Conservation (phyloP, 768 basidiomycete species). For the Myochromella boudieri region DNA sequence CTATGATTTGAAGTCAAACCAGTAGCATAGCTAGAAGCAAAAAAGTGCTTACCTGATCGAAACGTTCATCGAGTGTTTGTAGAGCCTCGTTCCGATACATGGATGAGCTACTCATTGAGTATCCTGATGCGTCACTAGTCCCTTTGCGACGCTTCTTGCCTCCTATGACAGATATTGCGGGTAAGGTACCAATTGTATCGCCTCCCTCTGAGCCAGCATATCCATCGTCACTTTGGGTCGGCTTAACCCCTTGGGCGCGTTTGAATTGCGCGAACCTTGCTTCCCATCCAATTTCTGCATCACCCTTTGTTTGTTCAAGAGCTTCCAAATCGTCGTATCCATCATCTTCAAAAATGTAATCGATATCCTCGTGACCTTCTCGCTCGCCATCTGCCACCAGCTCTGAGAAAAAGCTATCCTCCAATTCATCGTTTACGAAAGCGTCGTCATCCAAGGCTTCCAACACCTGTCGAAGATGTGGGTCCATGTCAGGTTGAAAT, state of each 20-base stretch:
- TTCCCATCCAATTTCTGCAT: constrained; percentile 59
- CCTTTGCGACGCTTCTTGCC: constrained; percentile 73
- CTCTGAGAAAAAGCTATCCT: constrained; percentile 76
- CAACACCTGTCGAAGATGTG: constrained; percentile 86
- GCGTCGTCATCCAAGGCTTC: constrained; percentile 96
- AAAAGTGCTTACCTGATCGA: constrained; percentile 72
- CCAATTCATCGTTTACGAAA: constrained; percentile 77
- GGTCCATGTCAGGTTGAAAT: constrained; percentile 95
- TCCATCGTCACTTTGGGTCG: constrained; percentile 47
- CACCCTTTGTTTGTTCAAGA: neutral
- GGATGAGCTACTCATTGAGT: constrained; percentile 96
- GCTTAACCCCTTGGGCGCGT: constrained; percentile 49
- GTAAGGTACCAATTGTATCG: constrained; percentile 81
- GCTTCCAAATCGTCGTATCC: constrained; percentile 30
- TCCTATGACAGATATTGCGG: constrained; percentile 73
- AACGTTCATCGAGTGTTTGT: constrained; percentile 86
- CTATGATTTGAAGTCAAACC: constrained; percentile 24
- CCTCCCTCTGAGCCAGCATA: constrained; percentile 61
- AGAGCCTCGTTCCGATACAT: constrained; percentile 92
- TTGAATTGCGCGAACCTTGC: constrained; percentile 82
- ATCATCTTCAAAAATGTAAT: constrained; percentile 68
- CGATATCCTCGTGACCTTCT: constrained; percentile 54
- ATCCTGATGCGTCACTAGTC: constrained; percentile 85
- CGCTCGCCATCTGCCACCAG: constrained; percentile 74
- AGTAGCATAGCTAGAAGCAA: neutral